Base-by-base conservation (phyloP, 2,329 filamentous ascomycete species). In the Emergomyces orientalis region DNA sequence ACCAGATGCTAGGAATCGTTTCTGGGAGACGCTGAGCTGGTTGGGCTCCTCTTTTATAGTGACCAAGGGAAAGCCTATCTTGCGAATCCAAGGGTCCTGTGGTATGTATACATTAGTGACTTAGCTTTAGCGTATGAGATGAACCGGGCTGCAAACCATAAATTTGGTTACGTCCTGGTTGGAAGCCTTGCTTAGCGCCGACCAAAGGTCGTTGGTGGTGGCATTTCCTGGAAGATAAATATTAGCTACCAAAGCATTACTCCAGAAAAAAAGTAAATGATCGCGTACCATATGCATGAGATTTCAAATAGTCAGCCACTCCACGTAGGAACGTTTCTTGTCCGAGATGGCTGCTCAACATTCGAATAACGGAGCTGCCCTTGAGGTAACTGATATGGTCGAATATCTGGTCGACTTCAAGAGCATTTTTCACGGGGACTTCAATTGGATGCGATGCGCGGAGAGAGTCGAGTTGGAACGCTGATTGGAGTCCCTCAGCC, bases 351-450 rank as follows among this genome's bases (percentile, higher is more conserved):
- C 88, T 88, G 69, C 91, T 93, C 70, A 99, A 79, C 94, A 99
- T 99, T 72, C 94, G 89, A 72, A 99, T 94, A 64, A 94, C 90
- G 1, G 93, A 96, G 78, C 91, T 96, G 43, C 94, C 94, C 80
- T 99, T 97, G 66, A 95, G 82, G 74, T 97, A 99, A 77, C 90
- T 95, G 77, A 99, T 97, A 74, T 88, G 85, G 74, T 99, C 94
- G 72, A 99, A 99, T 67, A 97, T 96, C 76, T 99, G 94, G 75
- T 97, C 95, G 67, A 97, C 91, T 69, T 97, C 94, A 13, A 97
- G 84, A 37, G 92, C 94, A 74, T 97, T 92, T 69, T 87, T 87
- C 37, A 99, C 94, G 0, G 91, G 90, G 7, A 99, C 94, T 75
- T 99, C 93, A 68, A 99, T 97, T 9, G 94, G 90, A 75, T 99